Base-by-base conservation (phyloP, 805 yeast species). In the Candida maris region DNA sequence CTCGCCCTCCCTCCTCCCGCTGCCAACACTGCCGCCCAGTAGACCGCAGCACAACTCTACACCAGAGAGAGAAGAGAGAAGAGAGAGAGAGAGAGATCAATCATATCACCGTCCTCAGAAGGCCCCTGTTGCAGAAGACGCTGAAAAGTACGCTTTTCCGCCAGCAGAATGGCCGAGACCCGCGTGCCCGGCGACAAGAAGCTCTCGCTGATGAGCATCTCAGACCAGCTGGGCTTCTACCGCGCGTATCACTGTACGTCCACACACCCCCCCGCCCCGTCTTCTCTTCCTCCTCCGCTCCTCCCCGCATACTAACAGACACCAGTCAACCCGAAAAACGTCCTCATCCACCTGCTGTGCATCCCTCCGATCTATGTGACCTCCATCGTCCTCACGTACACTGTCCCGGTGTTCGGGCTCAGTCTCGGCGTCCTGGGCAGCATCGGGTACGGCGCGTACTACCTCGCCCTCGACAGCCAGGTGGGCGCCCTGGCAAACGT, bases 351-450 rank as follows among this genome's bases (percentile, higher is more conserved):
- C 54, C 57, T 83, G 30, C 57, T 75, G 4, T 87, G 87, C 54
- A 88, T 91, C 21, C 97, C 97, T 1, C 59, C 77, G 15, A 88
- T 91, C 34, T 65, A 85, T 20, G 60, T 73, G 35, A 67, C 86
- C 3, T 59, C 79, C 1, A 54, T 78, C 28, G 64, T 74, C 9
- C 48, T 76, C 20, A 25, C 30, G 10, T 30, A 36, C 14, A 22
- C 42, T 19, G 36, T 24, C 14, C 6, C 30, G 3, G 7, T 35
- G 6, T 36, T 36, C 1, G 28, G 39, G 6, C 42, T 46, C 21
- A n/a, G 19, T 34, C 37, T 71, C 7, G 84, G 86, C 0, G 59
- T 70, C 3, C 16, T 70, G 0, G 37, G 68, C 3, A 67, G 78
- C 1, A 39, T 70, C 17, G 51, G 62, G 3, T 89, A 75, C 53